Conservation (phyloP, 2,329 filamentous ascomycete genomes). For the Samsoniella hepiali region DNA sequence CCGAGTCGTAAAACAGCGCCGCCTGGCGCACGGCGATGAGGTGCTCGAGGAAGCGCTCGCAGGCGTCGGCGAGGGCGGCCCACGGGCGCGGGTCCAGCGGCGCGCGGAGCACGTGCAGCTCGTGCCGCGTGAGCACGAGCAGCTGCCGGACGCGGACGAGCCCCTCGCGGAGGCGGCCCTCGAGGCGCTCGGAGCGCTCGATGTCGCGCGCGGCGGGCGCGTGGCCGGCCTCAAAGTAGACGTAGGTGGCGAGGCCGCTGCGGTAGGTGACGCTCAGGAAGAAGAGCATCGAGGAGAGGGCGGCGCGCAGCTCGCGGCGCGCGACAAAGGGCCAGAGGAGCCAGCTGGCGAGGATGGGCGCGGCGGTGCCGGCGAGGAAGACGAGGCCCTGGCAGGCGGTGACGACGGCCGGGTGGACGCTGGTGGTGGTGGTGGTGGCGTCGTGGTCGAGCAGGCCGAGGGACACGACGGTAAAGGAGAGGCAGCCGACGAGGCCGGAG, state of each 20-base stretch:
- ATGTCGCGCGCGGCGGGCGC: constrained; percentile 51
- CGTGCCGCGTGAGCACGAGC: constrained; percentile 54
- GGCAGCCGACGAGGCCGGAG: constrained; percentile 56
- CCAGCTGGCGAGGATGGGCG: constrained; percentile 56
- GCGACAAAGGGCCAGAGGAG: constrained; percentile 60
- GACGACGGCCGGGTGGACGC: constrained; percentile 37
- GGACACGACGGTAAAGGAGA: constrained; percentile 55
- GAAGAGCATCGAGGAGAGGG: constrained; percentile 54
- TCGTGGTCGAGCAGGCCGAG: constrained; percentile 37
- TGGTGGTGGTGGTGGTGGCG: constrained; percentile 17
- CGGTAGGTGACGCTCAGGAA: constrained; percentile 57
- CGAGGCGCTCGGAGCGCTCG: constrained; percentile 52
- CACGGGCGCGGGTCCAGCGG: constrained; percentile 57
- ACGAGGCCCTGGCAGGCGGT: constrained; percentile 47
- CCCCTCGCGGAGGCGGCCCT: constrained; percentile 57
- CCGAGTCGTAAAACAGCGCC: constrained; percentile 54
- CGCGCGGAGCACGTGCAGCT: constrained; percentile 51
- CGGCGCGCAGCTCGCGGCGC: constrained; percentile 55
- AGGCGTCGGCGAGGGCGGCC: constrained; percentile 52
- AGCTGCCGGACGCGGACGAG: constrained; percentile 57
- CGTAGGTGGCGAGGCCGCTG: constrained; percentile 52
- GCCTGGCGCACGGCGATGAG: constrained; percentile 56
- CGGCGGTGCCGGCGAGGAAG: constrained; percentile 51
- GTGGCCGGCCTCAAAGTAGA: constrained; percentile 55
- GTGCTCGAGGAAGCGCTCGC: constrained; percentile 58